phyloP scores from a whole-genome alignment of 2,329 filamentous ascomycete species.

The Ceratocystis papillata region DNA sequence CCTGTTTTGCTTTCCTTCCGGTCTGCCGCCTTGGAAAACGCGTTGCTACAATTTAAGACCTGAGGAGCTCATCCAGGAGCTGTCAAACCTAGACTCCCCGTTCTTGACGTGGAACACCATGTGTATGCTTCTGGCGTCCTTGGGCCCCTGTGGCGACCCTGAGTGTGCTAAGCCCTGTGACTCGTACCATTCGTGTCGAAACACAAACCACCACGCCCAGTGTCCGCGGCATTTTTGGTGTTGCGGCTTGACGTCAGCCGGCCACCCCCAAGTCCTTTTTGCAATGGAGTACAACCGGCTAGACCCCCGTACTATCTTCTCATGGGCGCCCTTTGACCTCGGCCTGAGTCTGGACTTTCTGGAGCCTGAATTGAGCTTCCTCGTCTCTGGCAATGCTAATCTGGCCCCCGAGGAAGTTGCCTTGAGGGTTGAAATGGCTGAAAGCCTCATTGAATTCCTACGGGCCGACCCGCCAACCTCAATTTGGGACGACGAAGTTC shows the following conservation, averaged over 20 bases:
- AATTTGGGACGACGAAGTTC: not conserved
- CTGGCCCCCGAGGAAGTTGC: not conserved
- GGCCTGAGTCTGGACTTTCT: not conserved
- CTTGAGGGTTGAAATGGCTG: not conserved
- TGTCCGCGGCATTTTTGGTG: not conserved
- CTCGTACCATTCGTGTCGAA: not conserved
- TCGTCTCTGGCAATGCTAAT: not conserved
- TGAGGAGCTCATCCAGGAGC: not conserved
- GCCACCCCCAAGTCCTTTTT: not conserved
- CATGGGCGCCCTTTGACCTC: not conserved
- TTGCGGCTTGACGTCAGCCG: not conserved
- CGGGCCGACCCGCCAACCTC: not conserved
- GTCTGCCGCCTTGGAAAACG: not conserved
- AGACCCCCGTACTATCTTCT: not conserved
- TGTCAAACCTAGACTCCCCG: not conserved
- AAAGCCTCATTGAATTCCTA: not conserved
- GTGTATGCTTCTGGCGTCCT: not conserved
- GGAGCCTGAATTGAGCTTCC: not conserved
- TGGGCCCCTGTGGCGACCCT: not conserved
- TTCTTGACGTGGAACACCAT: not conserved
- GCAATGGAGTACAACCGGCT: not conserved
- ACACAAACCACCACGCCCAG: not conserved
- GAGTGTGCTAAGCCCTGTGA: not conserved
- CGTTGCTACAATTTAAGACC: not conserved
- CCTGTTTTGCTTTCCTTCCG: not conserved